Evolutionary conservation across 1,284 basidiomycete genomes (phyloP).

Genomic region (Tylopilus sp.): DNA sequence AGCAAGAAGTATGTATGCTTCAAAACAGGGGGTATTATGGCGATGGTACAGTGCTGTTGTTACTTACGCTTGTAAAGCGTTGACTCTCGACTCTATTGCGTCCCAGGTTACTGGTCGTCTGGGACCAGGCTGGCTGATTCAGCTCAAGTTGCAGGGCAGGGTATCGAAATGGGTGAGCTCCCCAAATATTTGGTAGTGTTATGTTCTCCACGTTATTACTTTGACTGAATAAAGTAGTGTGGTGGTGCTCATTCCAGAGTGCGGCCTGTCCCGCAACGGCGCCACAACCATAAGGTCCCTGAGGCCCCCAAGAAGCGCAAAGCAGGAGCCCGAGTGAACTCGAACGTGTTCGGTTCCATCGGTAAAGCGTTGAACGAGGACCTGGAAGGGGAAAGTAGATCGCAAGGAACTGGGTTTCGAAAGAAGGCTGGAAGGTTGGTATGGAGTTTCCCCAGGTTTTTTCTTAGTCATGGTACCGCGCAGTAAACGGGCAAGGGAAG

Average conservation of each 20-base stretch:
- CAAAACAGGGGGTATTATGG: conserved; percentile 74
- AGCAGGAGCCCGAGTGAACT: conserved; percentile 60
- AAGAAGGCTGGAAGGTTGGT: conserved; percentile 66
- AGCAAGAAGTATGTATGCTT: conserved; percentile 60
- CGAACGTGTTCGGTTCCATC: conserved; percentile 53
- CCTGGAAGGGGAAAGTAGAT: conserved; percentile 38
- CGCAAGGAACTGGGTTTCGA: conserved; percentile 57
- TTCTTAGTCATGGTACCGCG: conserved; percentile 1
- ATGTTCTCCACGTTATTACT: conserved; percentile 1
- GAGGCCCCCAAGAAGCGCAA: conserved; percentile 66
- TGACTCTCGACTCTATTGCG: conserved; percentile 8
- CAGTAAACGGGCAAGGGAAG: conserved; percentile 73
- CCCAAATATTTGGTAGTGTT: conserved; percentile 67
- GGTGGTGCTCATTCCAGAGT: conserved; percentile 70
- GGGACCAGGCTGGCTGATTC: conserved; percentile 67
- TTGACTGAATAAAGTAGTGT: conserved; percentile 46
- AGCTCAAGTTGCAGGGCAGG: conserved; percentile 46
- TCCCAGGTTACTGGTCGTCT: conserved; percentile 73
- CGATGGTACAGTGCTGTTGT: conserved; percentile 49
- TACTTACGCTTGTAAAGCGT: not conserved
- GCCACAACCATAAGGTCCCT: conserved; percentile 49
- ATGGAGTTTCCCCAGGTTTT: not conserved
- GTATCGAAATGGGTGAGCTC: conserved; percentile 51
- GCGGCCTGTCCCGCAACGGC: conserved; percentile 47
- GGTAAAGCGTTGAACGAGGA: conserved; percentile 52